Evolutionary conservation across 495 filamentous ascomycete species (phyloP).

Genomic region (Delitschia confertaspora): DNA sequence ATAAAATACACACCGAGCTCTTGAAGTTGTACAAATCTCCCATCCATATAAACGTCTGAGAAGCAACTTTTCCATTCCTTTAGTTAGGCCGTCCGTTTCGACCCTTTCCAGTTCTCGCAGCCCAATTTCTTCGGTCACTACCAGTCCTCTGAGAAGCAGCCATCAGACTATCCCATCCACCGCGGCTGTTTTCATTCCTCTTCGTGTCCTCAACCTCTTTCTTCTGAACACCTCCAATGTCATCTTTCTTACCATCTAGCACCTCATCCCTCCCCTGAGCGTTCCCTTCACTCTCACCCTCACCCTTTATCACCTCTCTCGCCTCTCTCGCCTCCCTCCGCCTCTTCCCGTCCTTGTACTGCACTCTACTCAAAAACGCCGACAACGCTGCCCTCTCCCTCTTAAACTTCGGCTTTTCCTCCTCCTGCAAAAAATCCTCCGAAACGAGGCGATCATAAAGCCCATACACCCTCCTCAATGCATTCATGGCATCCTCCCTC

Average conservation of each 20-base stretch:
- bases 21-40: too few species aligned
- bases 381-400: conserved; percentile 6
- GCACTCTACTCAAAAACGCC: conserved; percentile 11
- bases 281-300: background rate
- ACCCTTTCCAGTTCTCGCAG: too few species aligned
- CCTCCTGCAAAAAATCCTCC: conserved; percentile 7
- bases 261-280: background rate
- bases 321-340: background rate
- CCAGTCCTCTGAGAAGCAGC: too few species aligned
- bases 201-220: background rate
- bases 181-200: background rate
- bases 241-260: background rate
- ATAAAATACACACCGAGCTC: too few species aligned
- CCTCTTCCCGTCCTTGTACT: conserved; percentile 1
- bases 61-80: too few species aligned
- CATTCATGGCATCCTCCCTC: conserved; percentile 13
- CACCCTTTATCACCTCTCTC: background rate
- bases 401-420: conserved; percentile 10
- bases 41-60: too few species aligned
- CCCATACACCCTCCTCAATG: conserved; percentile 14
- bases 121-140: too few species aligned
- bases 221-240: background rate
- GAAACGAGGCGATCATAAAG: conserved; percentile 13
- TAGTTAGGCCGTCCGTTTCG: too few species aligned
- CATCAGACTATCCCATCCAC: too few species aligned